A percentile compares a stretch with the other conserved stretches of the same genome.
Evolutionary conservation across 768 basidiomycete genomes (phyloP).

Genomic region (Cystobasidium ongulense): DNA sequence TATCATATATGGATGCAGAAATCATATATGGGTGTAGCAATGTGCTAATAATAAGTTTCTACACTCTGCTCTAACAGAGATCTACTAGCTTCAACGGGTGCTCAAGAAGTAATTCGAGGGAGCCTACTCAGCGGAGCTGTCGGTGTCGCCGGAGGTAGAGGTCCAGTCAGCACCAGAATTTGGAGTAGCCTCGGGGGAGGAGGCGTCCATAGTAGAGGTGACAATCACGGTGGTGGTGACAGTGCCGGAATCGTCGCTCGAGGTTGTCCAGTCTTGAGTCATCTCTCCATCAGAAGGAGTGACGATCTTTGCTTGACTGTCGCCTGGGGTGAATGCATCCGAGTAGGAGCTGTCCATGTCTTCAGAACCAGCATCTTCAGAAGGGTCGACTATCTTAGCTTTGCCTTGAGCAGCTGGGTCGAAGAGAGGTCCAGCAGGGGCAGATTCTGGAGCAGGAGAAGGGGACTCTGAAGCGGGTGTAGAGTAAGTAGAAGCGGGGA

Average conservation of each 20-base stretch:
- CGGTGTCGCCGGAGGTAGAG: background rate
- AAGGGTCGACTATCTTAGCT: background rate
- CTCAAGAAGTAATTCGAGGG: no score
- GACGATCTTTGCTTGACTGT: background rate
- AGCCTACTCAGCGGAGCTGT: background rate
- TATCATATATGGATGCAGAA: no score
- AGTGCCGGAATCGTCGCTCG: background rate
- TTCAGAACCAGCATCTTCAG: background rate
- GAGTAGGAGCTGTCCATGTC: background rate
- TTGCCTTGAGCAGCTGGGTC: background rate
- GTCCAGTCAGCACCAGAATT: background rate
- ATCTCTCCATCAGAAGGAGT: background rate
- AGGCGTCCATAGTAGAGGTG: slow-evolving; percentile 5
- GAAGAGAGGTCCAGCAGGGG: background rate
- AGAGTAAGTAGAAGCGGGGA: slow-evolving; percentile 3
- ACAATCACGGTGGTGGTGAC: slow-evolving; percentile 17
- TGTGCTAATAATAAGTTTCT: no score
- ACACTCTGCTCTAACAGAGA: no score
- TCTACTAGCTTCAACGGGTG: no score
- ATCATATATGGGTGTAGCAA: no score
- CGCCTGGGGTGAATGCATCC: background rate
- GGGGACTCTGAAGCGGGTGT: background rate
- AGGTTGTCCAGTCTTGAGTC: background rate
- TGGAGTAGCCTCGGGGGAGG: background rate
- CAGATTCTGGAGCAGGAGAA: background rate